Conservation (phyloP, 495 filamentous ascomycete species). For the Penicillium roqueforti region DNA sequence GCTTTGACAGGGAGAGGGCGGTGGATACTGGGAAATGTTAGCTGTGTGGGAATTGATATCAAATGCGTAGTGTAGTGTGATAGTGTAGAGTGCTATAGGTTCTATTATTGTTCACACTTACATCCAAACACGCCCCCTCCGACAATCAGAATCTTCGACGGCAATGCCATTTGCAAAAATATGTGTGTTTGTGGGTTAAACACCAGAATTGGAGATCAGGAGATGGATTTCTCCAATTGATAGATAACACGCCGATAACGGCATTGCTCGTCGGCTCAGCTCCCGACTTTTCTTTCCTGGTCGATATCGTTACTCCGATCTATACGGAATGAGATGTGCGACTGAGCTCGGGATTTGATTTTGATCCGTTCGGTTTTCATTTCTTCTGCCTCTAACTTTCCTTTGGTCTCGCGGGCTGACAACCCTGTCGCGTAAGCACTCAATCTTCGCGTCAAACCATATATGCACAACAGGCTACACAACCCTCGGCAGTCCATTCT, state of each 20-base stretch:
- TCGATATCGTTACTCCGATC: not conserved
- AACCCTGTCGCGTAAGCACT: not conserved
- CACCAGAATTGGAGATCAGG: not conserved
- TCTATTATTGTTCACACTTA: constrained; percentile 23
- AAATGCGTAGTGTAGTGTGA: not conserved
- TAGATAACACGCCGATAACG: constrained; percentile 12
- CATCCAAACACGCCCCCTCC: constrained; percentile 76
- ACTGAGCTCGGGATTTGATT: not conserved
- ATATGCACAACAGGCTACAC: not conserved
- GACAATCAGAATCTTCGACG: constrained; percentile 62
- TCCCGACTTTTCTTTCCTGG: constrained; percentile 9
- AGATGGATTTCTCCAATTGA: not conserved
- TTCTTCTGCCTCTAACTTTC: not conserved
- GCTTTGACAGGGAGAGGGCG: constrained; percentile 57
- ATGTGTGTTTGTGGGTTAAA: constrained; percentile 2
- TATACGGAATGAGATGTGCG: not conserved
- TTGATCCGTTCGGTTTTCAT: not conserved
- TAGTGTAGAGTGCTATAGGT: not conserved
- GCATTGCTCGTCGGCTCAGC: not conserved
- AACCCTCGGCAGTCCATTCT: not conserved
- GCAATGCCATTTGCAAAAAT: constrained; percentile 32
- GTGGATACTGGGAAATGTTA: constrained; percentile 49
- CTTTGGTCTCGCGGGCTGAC: not conserved
- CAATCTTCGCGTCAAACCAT: constrained; percentile 1
- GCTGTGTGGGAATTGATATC: constrained; percentile 5